Conservation (phyloP, 2,329 filamentous ascomycete species). For the Akanthomyces lecanii region DNA sequence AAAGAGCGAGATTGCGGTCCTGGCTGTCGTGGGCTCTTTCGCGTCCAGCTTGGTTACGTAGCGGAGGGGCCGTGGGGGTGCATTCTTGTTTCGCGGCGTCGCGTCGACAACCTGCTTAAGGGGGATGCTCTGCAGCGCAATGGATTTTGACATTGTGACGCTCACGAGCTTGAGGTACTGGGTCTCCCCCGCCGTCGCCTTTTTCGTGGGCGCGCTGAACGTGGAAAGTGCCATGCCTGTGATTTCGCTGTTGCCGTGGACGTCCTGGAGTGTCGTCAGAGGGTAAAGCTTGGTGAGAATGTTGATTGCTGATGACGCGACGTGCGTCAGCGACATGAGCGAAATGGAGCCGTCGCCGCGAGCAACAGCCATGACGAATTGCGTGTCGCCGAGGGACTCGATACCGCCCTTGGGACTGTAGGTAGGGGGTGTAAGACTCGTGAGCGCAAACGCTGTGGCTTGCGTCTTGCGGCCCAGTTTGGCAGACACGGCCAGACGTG, state of each 20-base stretch:
- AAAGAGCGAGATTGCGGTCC: constrained; percentile 49
- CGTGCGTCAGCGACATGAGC: constrained; percentile 73
- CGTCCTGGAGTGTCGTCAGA: constrained; percentile 49
- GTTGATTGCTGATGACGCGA: constrained; percentile 40
- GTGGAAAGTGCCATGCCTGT: constrained; percentile 56
- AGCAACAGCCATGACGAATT: constrained; percentile 77
- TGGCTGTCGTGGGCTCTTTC: constrained; percentile 43
- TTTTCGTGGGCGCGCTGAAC: constrained; percentile 40
- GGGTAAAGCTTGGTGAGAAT: constrained; percentile 50
- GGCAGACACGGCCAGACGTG: constrained; percentile 47
- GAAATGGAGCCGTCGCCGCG: constrained; percentile 75
- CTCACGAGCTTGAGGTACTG: constrained; percentile 68
- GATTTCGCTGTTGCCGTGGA: constrained; percentile 52
- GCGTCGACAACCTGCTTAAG: constrained; percentile 47
- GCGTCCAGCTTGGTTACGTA: constrained; percentile 65
- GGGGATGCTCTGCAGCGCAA: constrained; percentile 75
- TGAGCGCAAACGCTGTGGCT: constrained; percentile 73
- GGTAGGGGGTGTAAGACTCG: constrained; percentile 57
- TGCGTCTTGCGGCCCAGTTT: constrained; percentile 64
- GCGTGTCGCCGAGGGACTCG: constrained; percentile 56
- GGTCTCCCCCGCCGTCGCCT: constrained; percentile 14
- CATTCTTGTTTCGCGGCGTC: constrained; percentile 32
- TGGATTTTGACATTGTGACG: constrained; percentile 73
- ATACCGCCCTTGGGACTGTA: constrained; percentile 31
- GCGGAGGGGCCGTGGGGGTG: constrained; percentile 50